Conservation (phyloP, 2,329 filamentous ascomycete species). For the Cytospora paraplurivora region DNA sequence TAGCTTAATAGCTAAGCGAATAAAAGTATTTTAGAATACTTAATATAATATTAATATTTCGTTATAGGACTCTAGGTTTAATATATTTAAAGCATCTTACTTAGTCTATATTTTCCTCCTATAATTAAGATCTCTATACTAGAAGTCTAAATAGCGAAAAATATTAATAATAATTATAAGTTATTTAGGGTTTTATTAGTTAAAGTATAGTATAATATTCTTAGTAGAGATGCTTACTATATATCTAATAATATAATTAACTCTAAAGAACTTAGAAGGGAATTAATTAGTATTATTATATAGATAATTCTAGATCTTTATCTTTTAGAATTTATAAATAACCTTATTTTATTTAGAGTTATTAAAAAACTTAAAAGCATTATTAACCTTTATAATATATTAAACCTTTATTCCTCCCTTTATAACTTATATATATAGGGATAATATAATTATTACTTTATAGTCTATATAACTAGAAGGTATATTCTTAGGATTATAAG, state of each 20-base stretch:
- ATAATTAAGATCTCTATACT: constrained; percentile 2
- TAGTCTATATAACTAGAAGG: too few relatives aligned
- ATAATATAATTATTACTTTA: too few relatives aligned
- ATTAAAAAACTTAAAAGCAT: background rate
- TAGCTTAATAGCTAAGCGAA: background rate
- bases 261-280: background rate
- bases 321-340: background rate
- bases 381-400: too few relatives aligned
- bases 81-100: background rate
- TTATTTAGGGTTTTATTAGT: background rate
- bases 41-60: too few relatives aligned
- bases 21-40: too few relatives aligned
- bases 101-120: background rate
- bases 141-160: background rate
- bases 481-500: too few relatives aligned
- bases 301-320: background rate
- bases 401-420: too few relatives aligned
- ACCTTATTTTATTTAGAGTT: background rate
- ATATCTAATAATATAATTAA: background rate
- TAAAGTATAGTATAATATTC: constrained; percentile 3
- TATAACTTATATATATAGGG: too few relatives aligned
- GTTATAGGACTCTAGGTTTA: background rate
- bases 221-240: background rate
- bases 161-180: too few relatives aligned
- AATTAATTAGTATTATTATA: background rate